Evolutionary conservation across 2,329 filamentous ascomycete species (phyloP), one percentile per base, ranked within the genome.

Genomic region (Neonectria faginata): DNA sequence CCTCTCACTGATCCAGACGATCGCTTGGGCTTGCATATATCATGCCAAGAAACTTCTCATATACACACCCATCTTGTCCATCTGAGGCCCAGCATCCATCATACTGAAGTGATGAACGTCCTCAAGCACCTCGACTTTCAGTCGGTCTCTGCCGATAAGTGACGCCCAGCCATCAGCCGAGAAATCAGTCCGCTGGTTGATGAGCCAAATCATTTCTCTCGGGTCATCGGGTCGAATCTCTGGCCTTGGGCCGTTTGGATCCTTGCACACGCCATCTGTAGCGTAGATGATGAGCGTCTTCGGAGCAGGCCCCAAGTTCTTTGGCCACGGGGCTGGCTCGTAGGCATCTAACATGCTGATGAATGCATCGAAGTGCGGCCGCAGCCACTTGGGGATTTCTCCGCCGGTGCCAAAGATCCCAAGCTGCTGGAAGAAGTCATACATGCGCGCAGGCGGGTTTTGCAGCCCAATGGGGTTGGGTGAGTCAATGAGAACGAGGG

Each of bases 161-260:
- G 66, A 70, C 3, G 60, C 63, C 75, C 75, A 76, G 6, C 73
- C 75, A 27, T 67, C 58, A 12, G 73, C 67, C 1, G 67, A 67
- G 76, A 93, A 93, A 77, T 92, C 89, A 4, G 86, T 88, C 62
- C 91, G 84, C 81, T 93, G 91, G 77, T 93, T 89, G 5, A 93
- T 84, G 58, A 93, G 80, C 86, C 91, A 93, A 76, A 86, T 86
- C 73, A 85, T 90, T 79, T 84, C 90, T 63, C 88, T 87, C 0
- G 86, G 86, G 70, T 88, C 84, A n/a, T 64, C 67, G 1, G 73
- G 71, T 0, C 51, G 54, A 14, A 69, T 74, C 41, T 75, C 69
- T 0, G 90, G 89, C 47, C 87, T 84, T 44, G 89, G 89, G 76
- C 86, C 82, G 67, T 89, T 85, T 79, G 89, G 89, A 77, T 86